Conservation (phyloP, 805 yeast genomes). For the Starmerella geochares region DNA sequence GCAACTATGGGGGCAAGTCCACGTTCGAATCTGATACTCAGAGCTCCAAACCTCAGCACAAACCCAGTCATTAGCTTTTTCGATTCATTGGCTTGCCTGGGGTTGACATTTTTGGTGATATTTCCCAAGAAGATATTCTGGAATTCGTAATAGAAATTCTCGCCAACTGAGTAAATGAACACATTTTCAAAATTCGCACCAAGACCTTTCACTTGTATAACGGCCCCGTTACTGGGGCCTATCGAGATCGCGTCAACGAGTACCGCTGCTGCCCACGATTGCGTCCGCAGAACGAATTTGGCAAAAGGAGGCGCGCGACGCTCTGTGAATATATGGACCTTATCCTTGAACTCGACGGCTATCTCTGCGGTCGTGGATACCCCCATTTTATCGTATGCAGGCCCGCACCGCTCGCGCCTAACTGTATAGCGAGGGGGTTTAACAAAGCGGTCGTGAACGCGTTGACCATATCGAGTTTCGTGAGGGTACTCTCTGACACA, state of each 20-base stretch:
- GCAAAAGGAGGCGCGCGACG: slow-evolving; percentile 1
- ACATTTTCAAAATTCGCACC: neutral
- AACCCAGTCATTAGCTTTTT: neutral
- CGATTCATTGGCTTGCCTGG: neutral
- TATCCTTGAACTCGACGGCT: neutral
- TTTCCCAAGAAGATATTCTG: neutral
- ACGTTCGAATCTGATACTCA: neutral
- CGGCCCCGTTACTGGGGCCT: slow-evolving; percentile 1
- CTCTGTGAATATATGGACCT: neutral
- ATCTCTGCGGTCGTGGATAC: neutral
- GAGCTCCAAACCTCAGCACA: neutral
- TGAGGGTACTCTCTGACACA: neutral
- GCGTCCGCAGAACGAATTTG: neutral
- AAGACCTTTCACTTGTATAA: neutral
- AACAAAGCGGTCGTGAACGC: neutral
- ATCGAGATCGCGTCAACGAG: slow-evolving; percentile 2
- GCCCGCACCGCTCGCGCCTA: neutral
- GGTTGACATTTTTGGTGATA: neutral
- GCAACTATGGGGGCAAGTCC: neutral
- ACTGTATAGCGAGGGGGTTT: neutral
- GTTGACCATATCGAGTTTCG: neutral
- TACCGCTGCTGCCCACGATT: slow-evolving; percentile 2
- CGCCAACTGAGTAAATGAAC: neutral
- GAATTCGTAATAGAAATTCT: slow-evolving; percentile 2
- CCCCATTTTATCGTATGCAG: neutral